Base-by-base conservation (phyloP, 345 rosid genomes). In the Syzygium grande region DNA sequence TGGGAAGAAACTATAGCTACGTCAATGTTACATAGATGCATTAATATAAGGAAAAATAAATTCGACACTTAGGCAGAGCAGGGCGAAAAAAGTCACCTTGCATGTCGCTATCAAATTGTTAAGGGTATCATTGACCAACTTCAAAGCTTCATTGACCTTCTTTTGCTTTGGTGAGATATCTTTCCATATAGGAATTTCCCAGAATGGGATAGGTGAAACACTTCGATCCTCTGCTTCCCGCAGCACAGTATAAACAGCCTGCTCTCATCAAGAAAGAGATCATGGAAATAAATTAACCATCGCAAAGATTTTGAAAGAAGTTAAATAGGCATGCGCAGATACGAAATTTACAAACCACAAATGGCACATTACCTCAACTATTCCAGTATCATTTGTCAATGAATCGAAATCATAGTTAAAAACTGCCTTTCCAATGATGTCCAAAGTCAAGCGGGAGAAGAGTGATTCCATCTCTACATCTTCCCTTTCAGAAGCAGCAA, bases 141-240 rank as follows among this genome's bases (percentile, higher is more conserved):
- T 95, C 89, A 97, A 93, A 52, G 99, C 97, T 85, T 91, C 88
- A 25, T 92, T 61, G 88, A 96, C 99, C 90, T 95, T 96, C 93
- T 92, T 97, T 85, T 94, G 99, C 85, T 92, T 89, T 3, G 99
- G 99, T 52, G 98, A 97, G 78, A 97, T 92, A 90, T 97, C 96
- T 90, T 97, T 97, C 98, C 98, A 96, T 77, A 97, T 93, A 2
- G 99, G 99, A 87, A 97, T 91, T 83, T 97, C 99, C 99, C 99
- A 97, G 30, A 92, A 77, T 53, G 99, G 99, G 89, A 97, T 93
- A 83, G 99, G 99, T 52, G 99, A 89, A 90, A 97, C 95, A 90
- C 99, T 97, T 88, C 99, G 92, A 85, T 97, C 99, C 90, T 97
- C 99, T 85, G 99, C 99, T 91, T 97, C 99, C 88, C 98, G 92